Conservation (phyloP, 345 rosid species). For the Linum lewisii region DNA sequence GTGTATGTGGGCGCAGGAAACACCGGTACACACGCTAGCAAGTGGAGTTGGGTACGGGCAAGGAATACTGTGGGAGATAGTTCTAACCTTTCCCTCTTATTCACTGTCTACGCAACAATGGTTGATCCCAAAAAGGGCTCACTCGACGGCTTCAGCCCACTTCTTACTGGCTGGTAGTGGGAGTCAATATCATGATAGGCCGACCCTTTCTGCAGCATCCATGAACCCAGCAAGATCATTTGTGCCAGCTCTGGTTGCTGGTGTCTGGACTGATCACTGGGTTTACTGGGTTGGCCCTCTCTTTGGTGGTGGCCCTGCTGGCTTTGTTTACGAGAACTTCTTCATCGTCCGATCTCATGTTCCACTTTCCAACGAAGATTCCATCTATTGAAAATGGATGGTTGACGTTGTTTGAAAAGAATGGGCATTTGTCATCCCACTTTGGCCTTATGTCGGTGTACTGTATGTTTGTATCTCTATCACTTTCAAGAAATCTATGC, state of each 20-base stretch:
- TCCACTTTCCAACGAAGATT: conserved; percentile 26
- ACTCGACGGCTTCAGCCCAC: conserved; percentile 61
- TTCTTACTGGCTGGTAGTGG: conserved; percentile 63
- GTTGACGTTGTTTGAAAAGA: no score
- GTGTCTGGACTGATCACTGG: conserved; percentile 91
- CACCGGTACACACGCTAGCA: conserved; percentile 55
- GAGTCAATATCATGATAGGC: conserved; percentile 68
- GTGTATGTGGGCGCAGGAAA: conserved; percentile 22
- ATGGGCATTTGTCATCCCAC: no score
- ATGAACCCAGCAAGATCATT: conserved; percentile 95
- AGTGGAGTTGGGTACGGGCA: conserved; percentile 58
- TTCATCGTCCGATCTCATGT: conserved; percentile 45
- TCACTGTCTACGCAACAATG: conserved; percentile 85
- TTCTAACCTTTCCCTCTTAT: conserved; percentile 65
- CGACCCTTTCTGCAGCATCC: conserved; percentile 85
- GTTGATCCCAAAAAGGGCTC: conserved; percentile 84
- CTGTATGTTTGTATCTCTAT: no score
- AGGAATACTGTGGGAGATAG: conserved; percentile 70
- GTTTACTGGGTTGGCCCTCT: conserved; percentile 92
- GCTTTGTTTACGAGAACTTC: conserved; percentile 56
- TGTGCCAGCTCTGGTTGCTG: conserved; percentile 73
- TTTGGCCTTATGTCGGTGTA: no score
- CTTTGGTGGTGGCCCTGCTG: conserved; percentile 68
- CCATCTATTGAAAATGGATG: not conserved
- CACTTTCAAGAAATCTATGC: no score